These are phyloP conservation scores for Lactarius hatsudake DNA, from an alignment of 768 basidiomycete genomes.

Conservation along the genomic window DNA sequence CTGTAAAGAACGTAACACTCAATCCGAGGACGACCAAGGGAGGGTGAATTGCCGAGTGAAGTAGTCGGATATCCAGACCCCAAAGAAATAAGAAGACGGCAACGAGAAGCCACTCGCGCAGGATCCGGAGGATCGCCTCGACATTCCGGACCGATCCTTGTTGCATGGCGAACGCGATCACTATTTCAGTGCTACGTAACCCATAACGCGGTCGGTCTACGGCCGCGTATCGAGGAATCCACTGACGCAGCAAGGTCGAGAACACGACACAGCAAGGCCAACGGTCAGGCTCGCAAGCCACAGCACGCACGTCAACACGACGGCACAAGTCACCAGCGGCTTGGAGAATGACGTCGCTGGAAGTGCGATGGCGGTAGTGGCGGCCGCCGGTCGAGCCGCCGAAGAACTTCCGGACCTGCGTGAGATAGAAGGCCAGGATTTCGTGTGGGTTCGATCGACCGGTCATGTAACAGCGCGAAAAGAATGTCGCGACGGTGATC, in stretches of 20 bases:
- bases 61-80: neutral
- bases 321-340: neutral
- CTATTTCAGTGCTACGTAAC: neutral
- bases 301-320: neutral
- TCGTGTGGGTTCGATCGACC: neutral
- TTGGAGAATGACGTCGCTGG: neutral
- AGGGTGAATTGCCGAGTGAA: neutral
- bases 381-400: neutral
- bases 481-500: neutral
- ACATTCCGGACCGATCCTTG: neutral
- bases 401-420: neutral
- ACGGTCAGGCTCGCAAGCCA: slow-evolving; percentile 10
- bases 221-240: neutral
- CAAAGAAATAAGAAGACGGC: slow-evolving; percentile 10
- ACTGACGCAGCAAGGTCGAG: neutral
- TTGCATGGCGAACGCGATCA: neutral
- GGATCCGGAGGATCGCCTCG: neutral
- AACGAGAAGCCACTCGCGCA: neutral
- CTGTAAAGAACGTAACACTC: neutral
- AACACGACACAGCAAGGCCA: slow-evolving; percentile 3
- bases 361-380: neutral
- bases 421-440: neutral
- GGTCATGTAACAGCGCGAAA: neutral
- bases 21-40: neutral
- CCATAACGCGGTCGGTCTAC: neutral